Base-by-base conservation (phyloP, 805 yeast genomes). In the Pichia occidentalis region DNA sequence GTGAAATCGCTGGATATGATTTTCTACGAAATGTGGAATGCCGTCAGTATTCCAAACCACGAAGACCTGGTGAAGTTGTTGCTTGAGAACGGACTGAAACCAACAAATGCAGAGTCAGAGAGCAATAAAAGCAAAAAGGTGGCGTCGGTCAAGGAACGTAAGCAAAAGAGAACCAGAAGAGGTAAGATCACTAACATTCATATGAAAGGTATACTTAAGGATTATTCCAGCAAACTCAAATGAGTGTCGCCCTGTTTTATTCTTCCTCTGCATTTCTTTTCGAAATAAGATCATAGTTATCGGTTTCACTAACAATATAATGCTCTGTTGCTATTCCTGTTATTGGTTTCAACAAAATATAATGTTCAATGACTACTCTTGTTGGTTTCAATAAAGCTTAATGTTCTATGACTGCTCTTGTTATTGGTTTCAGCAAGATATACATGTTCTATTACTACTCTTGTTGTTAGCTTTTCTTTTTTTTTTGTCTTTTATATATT, bases 81-180 rank as follows among this genome's bases (percentile, higher is more conserved):
- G 45, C 73, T 81, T 42, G 85, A 78, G 43, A 78, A 84, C 43
- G 90, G 95, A n/a, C 71, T 92, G 59, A 92, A 87, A 59, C 98
- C 98, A 8, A 90, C 97, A 0, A 83, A 92, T 54, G 92, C 87
- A n/a, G 98, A 92, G 57, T 97, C 98, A n/a, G 85, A 87, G 29
- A 75, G 84, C n/a, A 64, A 87, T 43, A 85, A 80, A 61, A 81
- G 78, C 56, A 75, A 73, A 39, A 74, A 73, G 32, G 70, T 68
- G 28, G 61, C 67, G 13, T 62, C 69, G 1, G 65, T 63, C 23
- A 73, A 70, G 36, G 80, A 76, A 47, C 76, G 82, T 59, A 90
- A 87, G 63, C 87, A 82, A 58, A 86, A 86, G 73, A 88, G 85
- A 61, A 85, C 94, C 35, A 77, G 97, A 62, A 75, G 87, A 55